Conservation (phyloP, 177 flowering plant genomes). For the Vitis hybrid region DNA sequence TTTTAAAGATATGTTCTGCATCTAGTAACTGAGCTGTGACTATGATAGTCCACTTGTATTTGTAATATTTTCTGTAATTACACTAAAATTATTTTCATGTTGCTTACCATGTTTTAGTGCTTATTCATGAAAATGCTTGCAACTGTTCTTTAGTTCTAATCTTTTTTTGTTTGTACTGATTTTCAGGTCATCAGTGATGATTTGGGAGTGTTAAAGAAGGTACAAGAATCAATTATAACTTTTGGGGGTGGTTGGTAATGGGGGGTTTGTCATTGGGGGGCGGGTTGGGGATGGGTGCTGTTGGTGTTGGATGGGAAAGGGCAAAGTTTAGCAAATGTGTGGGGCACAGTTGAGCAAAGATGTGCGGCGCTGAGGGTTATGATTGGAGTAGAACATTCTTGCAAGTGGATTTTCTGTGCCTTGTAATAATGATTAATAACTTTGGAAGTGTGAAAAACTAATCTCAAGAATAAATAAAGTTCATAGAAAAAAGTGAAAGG, state of each 20-base stretch:
- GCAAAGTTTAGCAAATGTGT: too few species aligned
- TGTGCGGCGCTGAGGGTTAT: too few species aligned
- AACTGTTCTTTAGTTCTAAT: slow-evolving; percentile 7
- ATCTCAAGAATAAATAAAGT: neutral
- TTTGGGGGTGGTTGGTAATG: too few species aligned
- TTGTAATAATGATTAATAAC: neutral
- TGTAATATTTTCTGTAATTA: too few species aligned
- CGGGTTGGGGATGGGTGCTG: too few species aligned
- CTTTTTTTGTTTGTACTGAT: slow-evolving; percentile 10
- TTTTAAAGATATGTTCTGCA: too few species aligned
- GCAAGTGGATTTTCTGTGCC: neutral
- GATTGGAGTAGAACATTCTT: neutral
- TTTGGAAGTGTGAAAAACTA: neutral
- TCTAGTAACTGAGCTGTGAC: too few species aligned
- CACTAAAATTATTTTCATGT: too few species aligned
- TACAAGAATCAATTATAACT: slow-evolving; percentile 18
- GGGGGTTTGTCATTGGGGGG: too few species aligned
- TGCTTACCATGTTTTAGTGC: neutral
- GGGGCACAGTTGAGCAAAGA: too few species aligned
- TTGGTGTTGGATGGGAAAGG: too few species aligned
- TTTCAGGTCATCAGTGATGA: slow-evolving; percentile 80
- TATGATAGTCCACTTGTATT: too few species aligned
- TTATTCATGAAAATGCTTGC: neutral
- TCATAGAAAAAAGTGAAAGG: neutral
- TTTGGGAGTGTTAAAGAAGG: slow-evolving; percentile 89